phyloP scores from a whole-genome alignment of 768 basidiomycete genomes.

The Piloderma croceum region DNA sequence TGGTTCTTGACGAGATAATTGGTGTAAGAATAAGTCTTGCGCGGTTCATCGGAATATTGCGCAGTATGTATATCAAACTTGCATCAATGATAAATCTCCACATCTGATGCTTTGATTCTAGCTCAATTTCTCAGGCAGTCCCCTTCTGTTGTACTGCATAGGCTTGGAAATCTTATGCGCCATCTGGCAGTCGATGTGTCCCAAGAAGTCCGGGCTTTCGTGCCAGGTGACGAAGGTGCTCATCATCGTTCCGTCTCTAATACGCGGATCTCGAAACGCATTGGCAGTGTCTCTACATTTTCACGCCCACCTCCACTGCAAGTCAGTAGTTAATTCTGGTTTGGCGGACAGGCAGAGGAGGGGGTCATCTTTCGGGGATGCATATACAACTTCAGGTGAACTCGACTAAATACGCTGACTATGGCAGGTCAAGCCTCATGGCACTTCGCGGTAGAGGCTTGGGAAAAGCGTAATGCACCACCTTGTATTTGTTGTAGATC shows the following conservation, averaged over 20 bases:
- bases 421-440: background rate
- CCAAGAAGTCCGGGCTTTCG: slow-evolving; percentile 57
- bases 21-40: slow-evolving; percentile 64
- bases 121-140: background rate
- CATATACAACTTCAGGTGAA: too few relatives aligned
- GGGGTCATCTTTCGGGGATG: too few relatives aligned
- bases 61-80: background rate
- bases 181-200: slow-evolving; percentile 52
- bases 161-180: slow-evolving; percentile 26
- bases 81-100: background rate
- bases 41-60: background rate
- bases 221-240: slow-evolving; percentile 28
- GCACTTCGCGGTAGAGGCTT: background rate
- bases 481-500: background rate
- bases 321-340: background rate
- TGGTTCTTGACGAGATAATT: slow-evolving; percentile 64
- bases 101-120: background rate
- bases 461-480: background rate
- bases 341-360: too few relatives aligned
- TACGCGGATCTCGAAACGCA: background rate
- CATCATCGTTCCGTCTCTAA: slow-evolving; percentile 5
- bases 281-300: slow-evolving; percentile 27
- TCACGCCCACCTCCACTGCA: slow-evolving; percentile 31
- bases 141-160: slow-evolving; percentile 1
- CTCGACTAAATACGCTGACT: background rate